Base-by-base conservation (phyloP, 495 filamentous ascomycete species). In the Penicillium nucicola region DNA sequence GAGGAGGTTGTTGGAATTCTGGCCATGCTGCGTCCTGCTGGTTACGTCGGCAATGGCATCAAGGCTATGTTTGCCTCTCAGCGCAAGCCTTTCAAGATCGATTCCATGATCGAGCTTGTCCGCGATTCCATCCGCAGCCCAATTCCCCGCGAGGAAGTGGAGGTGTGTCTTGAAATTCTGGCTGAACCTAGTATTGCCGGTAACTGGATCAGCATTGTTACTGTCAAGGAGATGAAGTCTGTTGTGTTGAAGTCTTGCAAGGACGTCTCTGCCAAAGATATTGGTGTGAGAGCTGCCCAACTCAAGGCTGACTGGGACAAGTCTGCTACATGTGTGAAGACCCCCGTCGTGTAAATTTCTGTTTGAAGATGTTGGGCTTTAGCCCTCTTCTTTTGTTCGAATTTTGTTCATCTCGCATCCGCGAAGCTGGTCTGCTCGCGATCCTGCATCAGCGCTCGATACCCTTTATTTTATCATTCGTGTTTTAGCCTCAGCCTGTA, bases 241-340 rank as follows among this genome's bases (percentile, higher is more conserved):
- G 70, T 77, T 14, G 70, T 77, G 20, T 60, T 77, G 61, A 74
- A 67, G 55, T 77, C 74, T 13, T 72, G 59, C 47, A 65, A 60
- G 11, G 67, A 74, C 43, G 65, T 73, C 38, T 69, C 65, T 31
- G 56, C 64, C 22, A 74, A 67, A 42, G 66, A 77, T 5, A 68
- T 77, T 30, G 66, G 55, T 19, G 53, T 58, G 8, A 71, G 63
- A 53, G 70, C 69, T 20, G 52, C 56, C 36, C 57, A 67, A 33
- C 48, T 75, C 53, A 67, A 71, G 50, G 55, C 63, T 20, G 65
- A 61, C 22, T 65, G 52, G 58, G 63, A 65, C 7, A 69, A 62
- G 36, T 37, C 61, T 18, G 34, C 53, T 4, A 36, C 48, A 30
- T 63, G 52, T 52, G 42, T 38, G 34, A 36, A 51, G 33, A 19